Evolutionary conservation across 2,329 filamentous ascomycete species (phyloP), one percentile per base, ranked within the genome.

Genomic region (Aspergillus texensis): DNA sequence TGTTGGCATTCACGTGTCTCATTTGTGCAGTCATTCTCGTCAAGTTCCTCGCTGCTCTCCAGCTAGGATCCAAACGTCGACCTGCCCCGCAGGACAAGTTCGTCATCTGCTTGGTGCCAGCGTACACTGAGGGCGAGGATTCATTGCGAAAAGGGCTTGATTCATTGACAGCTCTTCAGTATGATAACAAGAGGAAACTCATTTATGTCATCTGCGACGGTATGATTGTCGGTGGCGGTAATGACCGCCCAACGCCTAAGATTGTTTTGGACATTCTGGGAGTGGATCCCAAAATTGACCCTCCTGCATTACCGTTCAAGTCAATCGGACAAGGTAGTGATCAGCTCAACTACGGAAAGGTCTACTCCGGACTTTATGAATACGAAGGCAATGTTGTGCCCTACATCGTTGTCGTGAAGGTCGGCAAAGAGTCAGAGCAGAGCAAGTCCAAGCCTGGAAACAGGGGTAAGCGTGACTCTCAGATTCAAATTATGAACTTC

Each of bases 131-230:
- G 82, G 95, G 93, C 71, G 95, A 99, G 83, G 95, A 99, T 72
- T 94, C 94, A 4, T 83, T 99, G 10, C 86, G 95, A 61, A 96
- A 97, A 75, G 94, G 93, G 58, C 85, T 99, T 2, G 95, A 99
- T 76, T 98, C 95, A 1, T 85, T 98, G 63, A 97, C 95, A 19
- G 93, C 94, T 14, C 85, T 99, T 19, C 91, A 96, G 70, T 99
- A 99, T 72, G 95, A 99, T 80, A 97, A 99, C 81, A 99, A 99
- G 83, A 87, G 95, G 67, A 99, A 99, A 81, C 87, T 99, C 30
- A 94, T 99, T 68, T 95, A 90, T 72, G 92, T 99, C 65, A 92
- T 99, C 70, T 99, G 95, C 75, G 95, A 99, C 73, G 95, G 95
- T 80, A 92, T 97, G 84, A 96, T 98, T 77, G 92, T 97, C 52